Percentiles rank a stretch among this genome's conserved stretches.
phyloP scores from a whole-genome alignment of 2,329 filamentous ascomycete species.

The Orbilia brochopaga region DNA sequence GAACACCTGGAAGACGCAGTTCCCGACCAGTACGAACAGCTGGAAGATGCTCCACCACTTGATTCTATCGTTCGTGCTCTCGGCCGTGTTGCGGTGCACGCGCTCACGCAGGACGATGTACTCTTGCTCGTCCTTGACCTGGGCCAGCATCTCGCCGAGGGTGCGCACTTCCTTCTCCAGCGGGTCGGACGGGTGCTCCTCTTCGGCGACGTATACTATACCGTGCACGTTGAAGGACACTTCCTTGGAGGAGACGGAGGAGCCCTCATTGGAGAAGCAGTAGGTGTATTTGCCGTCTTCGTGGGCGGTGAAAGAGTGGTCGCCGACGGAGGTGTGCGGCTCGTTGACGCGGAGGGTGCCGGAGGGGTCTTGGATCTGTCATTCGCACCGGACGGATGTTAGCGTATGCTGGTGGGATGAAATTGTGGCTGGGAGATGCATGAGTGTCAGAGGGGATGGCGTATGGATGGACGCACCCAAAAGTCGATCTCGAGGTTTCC shows the following conservation, averaged over 20 bases:
- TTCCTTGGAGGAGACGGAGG: constrained; percentile 94
- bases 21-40: constrained; percentile 81
- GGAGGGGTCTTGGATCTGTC: constrained; percentile 81
- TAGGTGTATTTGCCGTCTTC: constrained; percentile 89
- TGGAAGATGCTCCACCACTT: constrained; percentile 99
- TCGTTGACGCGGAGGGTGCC: constrained; percentile 79
- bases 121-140: constrained; percentile 96
- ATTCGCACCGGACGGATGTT: constrained; percentile 11
- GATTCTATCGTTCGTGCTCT: constrained; percentile 95
- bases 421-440: background rate
- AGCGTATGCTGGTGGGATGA: constrained; percentile 1
- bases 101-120: constrained; percentile 96
- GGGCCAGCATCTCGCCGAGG: constrained; percentile 81
- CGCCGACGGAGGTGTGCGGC: constrained; percentile 82
- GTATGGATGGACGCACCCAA: constrained; percentile 71
- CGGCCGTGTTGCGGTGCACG: constrained; percentile 96
- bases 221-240: constrained; percentile 99
- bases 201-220: constrained; percentile 93
- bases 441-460: background rate
- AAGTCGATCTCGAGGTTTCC: constrained; percentile 97
- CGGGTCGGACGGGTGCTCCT: constrained; percentile 81
- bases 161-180: constrained; percentile 87
- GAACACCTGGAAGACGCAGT: constrained; percentile 98
- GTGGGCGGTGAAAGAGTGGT: constrained; percentile 86
- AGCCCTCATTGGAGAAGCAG: constrained; percentile 99